These are phyloP conservation scores for Rhipidocladum racemiflorum DNA, from an alignment of 176 grass and related monocot species.

Conservation along the genomic window DNA sequence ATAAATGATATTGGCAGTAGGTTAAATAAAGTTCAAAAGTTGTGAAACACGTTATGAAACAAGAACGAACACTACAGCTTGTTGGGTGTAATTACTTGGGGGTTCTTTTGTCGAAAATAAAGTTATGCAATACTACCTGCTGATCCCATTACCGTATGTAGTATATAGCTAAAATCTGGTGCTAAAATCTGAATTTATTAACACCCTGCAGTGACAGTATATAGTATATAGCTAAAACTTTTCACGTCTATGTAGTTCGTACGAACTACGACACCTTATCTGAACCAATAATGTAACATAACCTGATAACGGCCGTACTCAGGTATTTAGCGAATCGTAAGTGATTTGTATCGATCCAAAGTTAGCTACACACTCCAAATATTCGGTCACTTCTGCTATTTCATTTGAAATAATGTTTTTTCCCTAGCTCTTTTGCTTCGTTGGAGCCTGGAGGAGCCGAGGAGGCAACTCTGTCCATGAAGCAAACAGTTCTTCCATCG, in stretches of 20 bases:
- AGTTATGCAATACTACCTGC: background rate
- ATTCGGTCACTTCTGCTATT: background rate
- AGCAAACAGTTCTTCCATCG: background rate
- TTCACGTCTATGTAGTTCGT: background rate
- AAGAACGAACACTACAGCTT: constrained; percentile 23
- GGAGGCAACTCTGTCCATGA: background rate
- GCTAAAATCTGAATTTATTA: constrained; percentile 6
- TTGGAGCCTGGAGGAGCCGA: too few relatives aligned
- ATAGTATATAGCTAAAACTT: background rate
- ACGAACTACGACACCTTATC: background rate
- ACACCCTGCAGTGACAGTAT: background rate
- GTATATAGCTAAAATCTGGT: background rate
- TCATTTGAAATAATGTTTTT: background rate
- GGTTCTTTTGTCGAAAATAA: constrained; percentile 27
- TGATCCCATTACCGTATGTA: constrained; percentile 28
- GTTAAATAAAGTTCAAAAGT: constrained; percentile 35
- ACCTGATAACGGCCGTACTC: background rate
- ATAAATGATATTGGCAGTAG: constrained; percentile 15
- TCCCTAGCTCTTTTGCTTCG: background rate
- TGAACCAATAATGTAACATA: background rate
- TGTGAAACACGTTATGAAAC: background rate
- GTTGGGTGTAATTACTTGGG: constrained; percentile 23
- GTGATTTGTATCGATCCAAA: background rate
- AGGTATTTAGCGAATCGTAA: background rate
- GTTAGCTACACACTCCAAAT: background rate